phyloP scores from a whole-genome alignment of 2,329 filamentous ascomycete species.

The Metarhizium rileyi region DNA sequence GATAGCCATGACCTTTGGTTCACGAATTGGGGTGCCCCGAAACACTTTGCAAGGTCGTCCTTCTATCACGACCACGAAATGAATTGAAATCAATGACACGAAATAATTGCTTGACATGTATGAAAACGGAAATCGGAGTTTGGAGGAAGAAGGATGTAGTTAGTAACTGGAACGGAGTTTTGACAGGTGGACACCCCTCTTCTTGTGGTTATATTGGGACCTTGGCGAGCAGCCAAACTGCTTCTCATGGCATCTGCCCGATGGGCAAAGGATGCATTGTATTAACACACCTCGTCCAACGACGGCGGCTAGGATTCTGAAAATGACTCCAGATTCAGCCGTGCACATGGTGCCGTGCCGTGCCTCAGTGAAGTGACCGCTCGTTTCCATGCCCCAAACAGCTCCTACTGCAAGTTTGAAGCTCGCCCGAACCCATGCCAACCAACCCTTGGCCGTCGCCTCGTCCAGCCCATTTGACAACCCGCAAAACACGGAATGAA shows the following conservation, averaged over 20 bases:
- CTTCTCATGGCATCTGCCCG: constrained; percentile 7
- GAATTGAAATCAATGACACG: constrained; percentile 15
- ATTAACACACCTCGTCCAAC: constrained; percentile 15
- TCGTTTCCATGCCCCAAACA: background rate
- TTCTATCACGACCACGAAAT: constrained; percentile 2
- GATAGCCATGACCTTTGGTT: constrained; percentile 11
- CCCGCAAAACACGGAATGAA: no score
- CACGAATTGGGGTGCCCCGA: background rate
- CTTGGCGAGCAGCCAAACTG: constrained; percentile 8
- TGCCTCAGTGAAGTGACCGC: background rate
- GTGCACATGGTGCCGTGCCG: background rate
- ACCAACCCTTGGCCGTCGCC: no score
- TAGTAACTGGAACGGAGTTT: constrained; percentile 8
- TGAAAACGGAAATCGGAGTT: constrained; percentile 1
- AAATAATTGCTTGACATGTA: constrained; percentile 2
- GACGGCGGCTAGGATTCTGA: constrained; percentile 1
- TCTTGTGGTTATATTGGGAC: constrained; percentile 16
- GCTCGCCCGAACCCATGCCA: no score
- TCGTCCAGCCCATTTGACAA: no score
- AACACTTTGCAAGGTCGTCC: background rate
- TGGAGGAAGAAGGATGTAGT: constrained; percentile 1
- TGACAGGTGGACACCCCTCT: constrained; percentile 2
- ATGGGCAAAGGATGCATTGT: constrained; percentile 18
- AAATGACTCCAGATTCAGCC: background rate
- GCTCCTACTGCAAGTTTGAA: no score